phyloP scores from a whole-genome alignment of 331 rosid species.

The Acacia concinna region DNA sequence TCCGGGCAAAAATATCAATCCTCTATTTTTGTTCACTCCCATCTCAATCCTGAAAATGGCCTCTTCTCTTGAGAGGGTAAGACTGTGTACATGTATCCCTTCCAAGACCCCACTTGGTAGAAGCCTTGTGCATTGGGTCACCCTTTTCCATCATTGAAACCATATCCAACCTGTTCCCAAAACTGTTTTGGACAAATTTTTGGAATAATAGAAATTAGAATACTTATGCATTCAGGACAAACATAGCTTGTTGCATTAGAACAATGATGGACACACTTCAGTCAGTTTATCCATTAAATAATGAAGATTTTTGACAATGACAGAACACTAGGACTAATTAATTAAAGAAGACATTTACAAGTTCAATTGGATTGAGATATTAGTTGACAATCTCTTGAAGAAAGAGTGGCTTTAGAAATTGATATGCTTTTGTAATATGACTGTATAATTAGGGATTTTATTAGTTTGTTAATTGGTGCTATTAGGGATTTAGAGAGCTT shows the following conservation, averaged over 20 bases:
- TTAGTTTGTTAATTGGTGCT: no score
- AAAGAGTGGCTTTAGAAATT: not conserved
- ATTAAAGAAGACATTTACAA: not conserved
- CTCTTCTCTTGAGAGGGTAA: no score
- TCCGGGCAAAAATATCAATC: not conserved
- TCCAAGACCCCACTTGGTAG: no score
- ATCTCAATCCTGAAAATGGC: no score
- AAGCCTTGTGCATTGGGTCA: no score
- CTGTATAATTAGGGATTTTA: no score
- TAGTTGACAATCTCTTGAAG: slow-evolving; percentile 3
- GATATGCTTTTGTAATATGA: no score
- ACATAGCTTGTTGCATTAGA: not conserved
- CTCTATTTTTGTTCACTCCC: not conserved
- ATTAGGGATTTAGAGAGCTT: no score
- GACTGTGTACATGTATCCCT: no score
- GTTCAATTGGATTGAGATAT: slow-evolving; percentile 20
- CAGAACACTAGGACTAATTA: slow-evolving; percentile 3
- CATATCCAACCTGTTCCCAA: not conserved
- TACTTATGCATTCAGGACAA: not conserved
- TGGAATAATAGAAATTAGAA: not conserved
- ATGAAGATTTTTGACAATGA: slow-evolving; percentile 8
- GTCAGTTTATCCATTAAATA: slow-evolving; percentile 6
- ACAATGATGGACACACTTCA: slow-evolving; percentile 1
- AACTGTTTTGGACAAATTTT: not conserved
- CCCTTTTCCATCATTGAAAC: not conserved